Evolutionary conservation across 768 basidiomycete genomes (phyloP), one percentile per base, ranked within the genome.

Genomic region (Exidia glandulosa): DNA sequence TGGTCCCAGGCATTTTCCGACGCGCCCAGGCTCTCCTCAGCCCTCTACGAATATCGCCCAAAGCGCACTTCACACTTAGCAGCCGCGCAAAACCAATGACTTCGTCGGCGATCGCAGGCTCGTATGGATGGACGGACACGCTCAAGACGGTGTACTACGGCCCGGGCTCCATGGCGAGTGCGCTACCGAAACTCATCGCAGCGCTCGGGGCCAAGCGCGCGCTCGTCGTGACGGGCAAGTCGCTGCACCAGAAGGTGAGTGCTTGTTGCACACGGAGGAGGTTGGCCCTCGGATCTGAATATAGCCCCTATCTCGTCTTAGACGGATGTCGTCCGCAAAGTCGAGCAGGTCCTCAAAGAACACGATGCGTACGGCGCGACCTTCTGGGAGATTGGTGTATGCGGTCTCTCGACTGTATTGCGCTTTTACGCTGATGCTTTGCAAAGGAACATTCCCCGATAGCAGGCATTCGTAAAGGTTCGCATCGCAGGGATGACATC

Each of bases 381-480:
- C 6, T 89, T 89, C 72, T 80, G 76, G 60, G 82, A 86, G 62
- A 88, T 90, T 57, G 87, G 85, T 6, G n/a, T n/a, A n/a, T n/a
- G n/a, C n/a, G n/a, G n/a, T n/a, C n/a, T n/a, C n/a, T n/a, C n/a
- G n/a, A n/a, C n/a, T n/a, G n/a, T n/a, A n/a, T n/a, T n/a, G n/a
- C n/a, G n/a, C n/a, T n/a, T n/a, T n/a, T n/a, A n/a, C n/a, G n/a
- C n/a, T n/a, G n/a, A n/a, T n/a, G n/a, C n/a, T n/a, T n/a, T n/a
- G n/a, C n/a, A n/a, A n/a, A n/a, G n/a, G 75, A 89, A 68, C 86
- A 88, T 66, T 74, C 84, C 0, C 88, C 88, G 2, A 76, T 89
- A 58, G 80, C 81, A 29, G 86, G 81, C 13, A 86, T 90, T 63
- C 71, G 74, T 19, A 75, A 75, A 14, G 87, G 50, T 29, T 13